A percentile compares a stretch with the other conserved stretches of the same genome.
These are phyloP conservation scores for Rosa hybrid DNA, from an alignment of 331 rosid species.

Conservation along the genomic window DNA sequence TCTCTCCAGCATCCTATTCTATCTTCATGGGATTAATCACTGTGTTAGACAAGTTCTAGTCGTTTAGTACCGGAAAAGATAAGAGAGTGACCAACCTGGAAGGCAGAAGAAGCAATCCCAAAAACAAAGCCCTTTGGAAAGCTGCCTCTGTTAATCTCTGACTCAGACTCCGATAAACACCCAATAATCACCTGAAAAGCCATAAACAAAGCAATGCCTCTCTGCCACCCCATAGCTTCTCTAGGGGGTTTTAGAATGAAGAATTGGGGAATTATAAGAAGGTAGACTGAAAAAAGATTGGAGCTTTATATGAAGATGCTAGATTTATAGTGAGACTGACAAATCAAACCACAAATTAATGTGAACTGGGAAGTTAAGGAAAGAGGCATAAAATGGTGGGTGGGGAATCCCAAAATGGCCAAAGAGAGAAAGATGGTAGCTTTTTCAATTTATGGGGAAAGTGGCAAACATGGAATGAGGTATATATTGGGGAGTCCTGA, in stretches of 20 bases:
- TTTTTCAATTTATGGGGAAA: background rate
- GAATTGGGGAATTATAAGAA: background rate
- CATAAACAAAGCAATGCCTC: conserved; percentile 26
- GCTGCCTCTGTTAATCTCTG: conserved; percentile 43
- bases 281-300: background rate
- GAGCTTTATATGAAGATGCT: background rate
- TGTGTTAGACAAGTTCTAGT: background rate
- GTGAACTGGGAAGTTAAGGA: background rate
- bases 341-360: background rate
- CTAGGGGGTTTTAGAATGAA: background rate
- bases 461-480: background rate
- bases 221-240: conserved; percentile 40
- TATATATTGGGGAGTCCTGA: background rate
- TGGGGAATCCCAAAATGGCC: background rate
- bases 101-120: conserved; percentile 93
- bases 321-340: background rate
- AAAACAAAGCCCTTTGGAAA: conserved; percentile 75
- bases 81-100: conserved; percentile 57
- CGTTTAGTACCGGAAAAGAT: background rate
- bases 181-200: conserved; percentile 22
- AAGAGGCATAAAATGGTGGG: background rate
- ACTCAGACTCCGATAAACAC: conserved; percentile 39
- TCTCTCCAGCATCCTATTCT: background rate
- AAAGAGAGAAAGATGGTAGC: background rate
- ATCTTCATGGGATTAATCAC: background rate